Evolutionary conservation across 2,329 filamentous ascomycete genomes (phyloP), one percentile per base, ranked within the genome.

Genomic region (Monosporascus sp.): DNA sequence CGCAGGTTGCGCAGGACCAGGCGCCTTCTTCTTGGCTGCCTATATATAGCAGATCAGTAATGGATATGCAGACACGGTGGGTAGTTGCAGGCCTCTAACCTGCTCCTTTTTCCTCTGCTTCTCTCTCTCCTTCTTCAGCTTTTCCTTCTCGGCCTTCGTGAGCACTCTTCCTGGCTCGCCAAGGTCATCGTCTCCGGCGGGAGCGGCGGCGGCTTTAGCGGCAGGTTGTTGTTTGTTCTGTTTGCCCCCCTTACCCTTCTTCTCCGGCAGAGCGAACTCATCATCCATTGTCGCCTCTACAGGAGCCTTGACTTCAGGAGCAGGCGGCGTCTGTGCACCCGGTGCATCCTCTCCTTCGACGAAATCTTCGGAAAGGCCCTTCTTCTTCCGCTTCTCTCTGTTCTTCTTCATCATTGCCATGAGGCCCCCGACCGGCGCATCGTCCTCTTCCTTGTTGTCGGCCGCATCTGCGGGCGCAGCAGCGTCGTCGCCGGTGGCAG

Each of bases 91-190:
- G 31, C 22, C 49, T 51, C 64, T 53, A 9, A 94, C 91, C 83
- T 97, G 88, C 74, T 99, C 94, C 84, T 92, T 99, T 78, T 99
- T 99, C 62, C 92, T 82, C 76, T 94, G 89, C 84, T 99, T 99
- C 78, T 99, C 94, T 57, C 91, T 86, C 77, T 99, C 94, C 77
- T 97, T 99, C 81, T 93, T 97, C 67, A 93, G 80, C 74, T 91
- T 96, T 72, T 99, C 94, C 78, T 99, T 99, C 77, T 99, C 92
- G 54, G 95, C 94, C 82, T 97, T 99, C 40, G 91, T 96, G 75
- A 97, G 85, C 48, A 97, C 80, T 52, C 85, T 82, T 45, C 87
- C 87, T 55, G 77, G 77, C 4, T 78, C 79, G 7, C 71, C 82
- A 11, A 74, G 79, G 2, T 77, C 79, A 6, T 77, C 79, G 24